Evolutionary conservation across 768 basidiomycete genomes (phyloP).

Genomic region (Mycena vulgaris): DNA sequence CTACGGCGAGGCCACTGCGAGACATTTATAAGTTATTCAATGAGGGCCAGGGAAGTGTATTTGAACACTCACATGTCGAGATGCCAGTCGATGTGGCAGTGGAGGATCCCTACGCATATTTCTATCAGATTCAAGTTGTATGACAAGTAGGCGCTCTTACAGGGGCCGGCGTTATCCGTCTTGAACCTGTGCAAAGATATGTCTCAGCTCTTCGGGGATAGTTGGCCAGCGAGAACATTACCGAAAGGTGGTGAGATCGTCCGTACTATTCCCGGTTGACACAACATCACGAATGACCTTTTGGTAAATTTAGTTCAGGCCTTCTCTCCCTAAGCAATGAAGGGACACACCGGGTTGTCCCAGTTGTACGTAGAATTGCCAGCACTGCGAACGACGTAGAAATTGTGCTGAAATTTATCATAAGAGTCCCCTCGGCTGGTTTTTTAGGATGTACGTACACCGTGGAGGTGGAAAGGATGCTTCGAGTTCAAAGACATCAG

Average conservation of each 20-base stretch:
- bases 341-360: not conserved
- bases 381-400: slow-evolving; percentile 49
- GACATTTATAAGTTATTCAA: slow-evolving; percentile 47
- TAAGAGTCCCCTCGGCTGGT: too few relatives aligned
- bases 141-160: too few relatives aligned
- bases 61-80: slow-evolving; percentile 41
- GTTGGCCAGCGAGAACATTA: not conserved
- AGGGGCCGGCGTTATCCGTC: slow-evolving; percentile 72
- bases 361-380: slow-evolving; percentile 36
- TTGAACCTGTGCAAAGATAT: slow-evolving; percentile 50
- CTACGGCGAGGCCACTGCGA: slow-evolving; percentile 36
- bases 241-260: slow-evolving; percentile 21
- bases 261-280: not conserved
- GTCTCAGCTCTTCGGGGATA: not conserved
- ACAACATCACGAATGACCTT: slow-evolving; percentile 28
- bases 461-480: slow-evolving; percentile 29
- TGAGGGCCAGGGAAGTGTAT: slow-evolving; percentile 46
- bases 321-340: too few relatives aligned
- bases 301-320: too few relatives aligned
- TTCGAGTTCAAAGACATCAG: not conserved
- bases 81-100: slow-evolving; percentile 54
- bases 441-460: not conserved
- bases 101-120: slow-evolving; percentile 54
- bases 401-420: slow-evolving; percentile 1
- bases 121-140: too few relatives aligned